Percentiles rank a stretch among this genome's conserved stretches.
Conservation (phyloP, 192 early-diverging fungal species). For the Linnemannia hyalina region DNA sequence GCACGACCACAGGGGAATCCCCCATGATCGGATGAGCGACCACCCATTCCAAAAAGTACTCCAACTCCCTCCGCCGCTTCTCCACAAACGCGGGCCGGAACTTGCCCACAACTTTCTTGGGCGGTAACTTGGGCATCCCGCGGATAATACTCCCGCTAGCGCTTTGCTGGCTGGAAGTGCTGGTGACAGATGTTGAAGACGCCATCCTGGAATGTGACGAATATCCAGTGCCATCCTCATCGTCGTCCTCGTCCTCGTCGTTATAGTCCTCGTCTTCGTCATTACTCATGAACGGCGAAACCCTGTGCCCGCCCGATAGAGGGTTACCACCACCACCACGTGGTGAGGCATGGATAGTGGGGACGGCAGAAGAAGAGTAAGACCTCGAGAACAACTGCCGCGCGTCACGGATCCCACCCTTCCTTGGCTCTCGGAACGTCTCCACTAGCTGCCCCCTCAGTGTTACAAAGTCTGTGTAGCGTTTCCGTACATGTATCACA, state of each 20-base stretch:
- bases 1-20: constrained; percentile 59
- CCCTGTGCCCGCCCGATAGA: not conserved
- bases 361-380: not conserved
- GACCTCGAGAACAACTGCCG: not conserved
- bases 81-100: constrained; percentile 66
- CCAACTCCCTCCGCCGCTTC: constrained; percentile 61
- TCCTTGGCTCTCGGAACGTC: constrained; percentile 11
- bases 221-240: not conserved
- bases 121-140: constrained; percentile 63
- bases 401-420: not conserved
- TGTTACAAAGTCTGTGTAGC: constrained; percentile 65
- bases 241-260: constrained; percentile 28
- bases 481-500: constrained; percentile 57
- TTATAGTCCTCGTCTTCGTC: not conserved
- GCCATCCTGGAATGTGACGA: not conserved
- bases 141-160: constrained; percentile 17
- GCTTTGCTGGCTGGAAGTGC: not conserved
- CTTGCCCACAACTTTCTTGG: constrained; percentile 64
- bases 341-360: not conserved
- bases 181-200: not conserved
- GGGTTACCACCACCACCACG: not conserved
- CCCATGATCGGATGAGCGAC: constrained; percentile 64
- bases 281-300: not conserved
- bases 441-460: constrained; percentile 55
- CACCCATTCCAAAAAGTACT: constrained; percentile 68